Base-by-base conservation (phyloP, 2,329 filamentous ascomycete species). In the Trichophyton benhamiae region DNA sequence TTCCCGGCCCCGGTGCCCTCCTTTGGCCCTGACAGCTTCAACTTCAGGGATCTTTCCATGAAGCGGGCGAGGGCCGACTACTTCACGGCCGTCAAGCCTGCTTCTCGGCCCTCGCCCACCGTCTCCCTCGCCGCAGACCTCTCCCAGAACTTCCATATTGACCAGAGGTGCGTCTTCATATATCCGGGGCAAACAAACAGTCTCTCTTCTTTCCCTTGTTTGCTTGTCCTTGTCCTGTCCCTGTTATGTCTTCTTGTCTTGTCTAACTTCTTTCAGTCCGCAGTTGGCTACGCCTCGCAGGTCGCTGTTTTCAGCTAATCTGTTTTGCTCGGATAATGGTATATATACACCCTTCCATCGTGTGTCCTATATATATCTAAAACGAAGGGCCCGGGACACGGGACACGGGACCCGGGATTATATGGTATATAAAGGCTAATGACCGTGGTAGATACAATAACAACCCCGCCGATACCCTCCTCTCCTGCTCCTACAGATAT, bases 61-160 rank as follows among this genome's bases (percentile, higher is more conserved):
- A 89, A 80, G 82, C 86, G 74, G 67, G 79, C 81, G 64, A 76
- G 80, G 52, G 74, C 80, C 41, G 91, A 95, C 74, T 96, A 94
- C 78, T 95, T 97, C 78, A 86, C 82, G 25, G 25, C 25, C 69
- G 75, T 88, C 68, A 91, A 89, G 72, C 82, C 87, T 59, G 79
- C 89, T 69, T 4, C 25, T 27, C 84, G 85, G 57, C 95, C 91
- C 20, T 99, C 94, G 61, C 94, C 94, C 4, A 91, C 91, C 41
- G 86, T 90, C 59, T 95, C 89, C 71, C 79, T 99, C 67, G 92
- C 91, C 48, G 91, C 91, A 64, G 94, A 99, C 76, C 82, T 97
- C 68, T 96, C 91, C 62, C 91, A 96, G 72, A 99, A 97, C 79
- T 95, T 97, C 73, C 88, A 92, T 72, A 88, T 97, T 73, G 91